Evolutionary conservation across 2,329 filamentous ascomycete species (phyloP), one percentile per base, ranked within the genome.

Genomic region (Lecanicillium sp.): DNA sequence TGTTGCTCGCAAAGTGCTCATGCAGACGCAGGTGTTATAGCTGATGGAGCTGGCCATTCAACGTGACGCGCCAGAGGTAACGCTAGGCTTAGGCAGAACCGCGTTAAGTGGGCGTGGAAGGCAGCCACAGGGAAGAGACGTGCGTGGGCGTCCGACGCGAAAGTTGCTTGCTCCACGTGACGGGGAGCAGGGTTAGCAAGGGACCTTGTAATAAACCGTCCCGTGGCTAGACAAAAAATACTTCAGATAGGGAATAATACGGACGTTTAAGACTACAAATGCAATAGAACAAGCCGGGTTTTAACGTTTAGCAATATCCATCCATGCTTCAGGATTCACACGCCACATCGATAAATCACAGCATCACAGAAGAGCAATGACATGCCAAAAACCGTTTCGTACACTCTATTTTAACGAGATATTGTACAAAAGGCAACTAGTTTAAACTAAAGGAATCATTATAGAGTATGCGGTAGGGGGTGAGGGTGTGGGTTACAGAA

Each of bases 41-140:
- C 11, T 28, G 14, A 5, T 27, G 19, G 14, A 17, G 27, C 30
- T 19, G 19, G 22, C 19, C 17, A 29, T 13, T 28, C 29, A 38
- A 35, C 32, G 22, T 25, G 28, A 42, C 35, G 35, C 35, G 35
- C 32, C 31, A 31, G 31, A 15, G 18, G 22, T 35, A 22, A 33
- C 35, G 31, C 5, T 37, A 33, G 28, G n/a, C 22, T 19, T 37
- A 43, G 41, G 41, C 41, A 43, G 41, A 43, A 43, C 25, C 41
- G 41, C 41, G 41, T 43, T 37, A 43, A 43, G 41, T 43, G 41
- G 41, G 36, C 36, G 33, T 29, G 8, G 29, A 13, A 11, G 14
- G 30, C 14, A 33, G 9, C 30, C 29, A 31, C 16, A 16, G 14
- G 11, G 12, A 33, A 25, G 22, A 11, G 7, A 25, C 7, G 11